These are phyloP conservation scores for Pyronema omphalodes DNA, from an alignment of 495 filamentous ascomycete species.

Conservation along the genomic window DNA sequence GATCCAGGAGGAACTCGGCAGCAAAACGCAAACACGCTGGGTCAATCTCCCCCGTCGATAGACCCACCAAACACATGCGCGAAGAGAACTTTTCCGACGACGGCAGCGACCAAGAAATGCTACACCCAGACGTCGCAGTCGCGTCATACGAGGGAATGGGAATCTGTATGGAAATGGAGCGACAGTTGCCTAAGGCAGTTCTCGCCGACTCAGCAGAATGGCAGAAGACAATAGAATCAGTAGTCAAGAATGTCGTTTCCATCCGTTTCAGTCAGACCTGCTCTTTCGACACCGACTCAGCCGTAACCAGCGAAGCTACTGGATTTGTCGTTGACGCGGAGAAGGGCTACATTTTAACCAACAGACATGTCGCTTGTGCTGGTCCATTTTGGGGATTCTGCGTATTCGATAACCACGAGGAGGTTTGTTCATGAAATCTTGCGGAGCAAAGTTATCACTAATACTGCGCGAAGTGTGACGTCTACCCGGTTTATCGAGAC, in stretches of 20 bases:
- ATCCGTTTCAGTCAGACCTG: constrained; percentile 98
- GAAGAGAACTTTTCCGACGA: constrained; percentile 6
- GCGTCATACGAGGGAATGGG: constrained; percentile 26
- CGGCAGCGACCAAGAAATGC: neutral
- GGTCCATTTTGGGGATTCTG: constrained; percentile 96
- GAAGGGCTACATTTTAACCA: constrained; percentile 74
- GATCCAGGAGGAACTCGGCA: constrained; percentile 20
- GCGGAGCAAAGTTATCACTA: constrained; percentile 13
- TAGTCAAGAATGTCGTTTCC: constrained; percentile 82
- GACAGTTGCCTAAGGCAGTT: constrained; percentile 28
- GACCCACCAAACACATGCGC: constrained; percentile 38
- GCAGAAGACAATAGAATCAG: constrained; percentile 87
- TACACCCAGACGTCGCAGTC: neutral
- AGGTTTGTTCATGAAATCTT: constrained; percentile 32
- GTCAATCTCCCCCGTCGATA: constrained; percentile 26
- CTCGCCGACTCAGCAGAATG: constrained; percentile 81
- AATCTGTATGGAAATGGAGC: constrained; percentile 31
- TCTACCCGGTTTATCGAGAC: constrained; percentile 94
- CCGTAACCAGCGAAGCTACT: constrained; percentile 84
- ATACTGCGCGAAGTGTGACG: constrained; percentile 49
- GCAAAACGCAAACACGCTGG: constrained; percentile 42
- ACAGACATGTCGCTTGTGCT: constrained; percentile 86
- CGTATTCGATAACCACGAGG: constrained; percentile 95
- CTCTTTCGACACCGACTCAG: constrained; percentile 90
- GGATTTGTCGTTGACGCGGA: constrained; percentile 96